A percentile compares a stretch with the other conserved stretches of the same genome.
Evolutionary conservation across 305 asterid species (phyloP).

Genomic region (Plantago lanceolata): DNA sequence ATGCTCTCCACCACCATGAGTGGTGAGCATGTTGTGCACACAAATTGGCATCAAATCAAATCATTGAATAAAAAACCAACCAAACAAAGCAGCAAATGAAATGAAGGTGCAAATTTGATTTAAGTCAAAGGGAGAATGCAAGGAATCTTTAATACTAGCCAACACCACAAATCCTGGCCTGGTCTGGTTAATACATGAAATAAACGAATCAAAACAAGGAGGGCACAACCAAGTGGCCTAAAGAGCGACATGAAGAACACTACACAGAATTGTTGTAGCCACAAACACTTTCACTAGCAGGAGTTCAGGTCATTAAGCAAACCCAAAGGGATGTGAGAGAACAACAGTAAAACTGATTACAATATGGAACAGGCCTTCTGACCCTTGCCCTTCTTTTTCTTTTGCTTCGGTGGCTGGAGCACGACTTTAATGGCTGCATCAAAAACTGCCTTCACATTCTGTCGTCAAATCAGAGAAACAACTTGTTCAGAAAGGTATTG

Average conservation of each 20-base stretch:
- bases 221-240: constrained; percentile 54
- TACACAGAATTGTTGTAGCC: constrained; percentile 34
- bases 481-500: constrained; percentile 6
- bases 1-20: constrained; percentile 10
- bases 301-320: constrained; percentile 34
- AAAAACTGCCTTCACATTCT: constrained; percentile 88
- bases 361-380: constrained; percentile 85
- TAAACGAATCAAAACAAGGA: constrained; percentile 39
- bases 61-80: constrained; percentile 14
- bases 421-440: constrained; percentile 97
- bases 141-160: constrained; percentile 29
- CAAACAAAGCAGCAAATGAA: background rate
- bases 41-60: constrained; percentile 2
- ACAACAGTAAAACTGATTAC: constrained; percentile 43
- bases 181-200: constrained; percentile 48
- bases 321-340: constrained; percentile 31
- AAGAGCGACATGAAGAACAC: constrained; percentile 36
- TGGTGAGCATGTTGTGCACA: constrained; percentile 14
- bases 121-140: constrained; percentile 21
- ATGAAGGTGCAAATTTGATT: background rate
- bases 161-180: constrained; percentile 33
- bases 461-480: constrained; percentile 26
- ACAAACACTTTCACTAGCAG: constrained; percentile 38
- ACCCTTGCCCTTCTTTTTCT: constrained; percentile 85
- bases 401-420: constrained; percentile 89